Base-by-base conservation (phyloP, 805 yeast genomes). In the Schizosaccharomyces osmophilus region DNA sequence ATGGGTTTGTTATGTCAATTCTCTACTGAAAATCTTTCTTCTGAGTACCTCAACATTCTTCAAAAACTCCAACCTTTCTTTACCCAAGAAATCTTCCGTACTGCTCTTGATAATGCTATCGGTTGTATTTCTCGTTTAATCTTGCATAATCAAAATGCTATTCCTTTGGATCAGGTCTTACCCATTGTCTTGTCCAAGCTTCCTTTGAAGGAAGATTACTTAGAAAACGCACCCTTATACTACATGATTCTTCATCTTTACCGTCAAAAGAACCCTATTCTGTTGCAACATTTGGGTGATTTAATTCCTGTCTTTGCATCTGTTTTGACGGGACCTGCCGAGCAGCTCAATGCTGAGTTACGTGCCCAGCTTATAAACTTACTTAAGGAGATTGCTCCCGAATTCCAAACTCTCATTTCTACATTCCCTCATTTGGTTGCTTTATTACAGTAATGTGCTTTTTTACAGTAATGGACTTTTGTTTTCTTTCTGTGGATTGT, bases 51-150 rank as follows among this genome's bases (percentile, higher is more conserved):
- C 64, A 76, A 80, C 59, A 80, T 90, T 63, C 78, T 93, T 71
- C 76, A 76, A 68, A 77, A 82, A 57, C 72, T 85, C 66, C 83
- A 84, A 63, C 83, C 83, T 70, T 75, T 88, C 67, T 77, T 93
- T 69, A 81, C 80, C 72, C 84, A 87, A 64, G 87, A 85, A 73
- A 83, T 80, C 62, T 63, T 66, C 59, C 65, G 71, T 32, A 67
- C 67, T 59, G 67, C 75, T 24, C 67, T 70, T 59, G 96, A 97
- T 63, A 93, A 93, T 72, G 95, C 95, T 4, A 84, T 93, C 72
- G 98, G 98, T 55, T 93, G 97, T 79, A 95, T 89, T 63, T 89
- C 95, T 19, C 82, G 98, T 73, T 78, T 93, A 85, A 79, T 85
- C 15, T 75, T 86, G 71, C 83, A 84, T 70, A 79, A 85, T 71